phyloP scores from a whole-genome alignment of 164 flowering plant genomes.

The Berberis vulgaris region DNA sequence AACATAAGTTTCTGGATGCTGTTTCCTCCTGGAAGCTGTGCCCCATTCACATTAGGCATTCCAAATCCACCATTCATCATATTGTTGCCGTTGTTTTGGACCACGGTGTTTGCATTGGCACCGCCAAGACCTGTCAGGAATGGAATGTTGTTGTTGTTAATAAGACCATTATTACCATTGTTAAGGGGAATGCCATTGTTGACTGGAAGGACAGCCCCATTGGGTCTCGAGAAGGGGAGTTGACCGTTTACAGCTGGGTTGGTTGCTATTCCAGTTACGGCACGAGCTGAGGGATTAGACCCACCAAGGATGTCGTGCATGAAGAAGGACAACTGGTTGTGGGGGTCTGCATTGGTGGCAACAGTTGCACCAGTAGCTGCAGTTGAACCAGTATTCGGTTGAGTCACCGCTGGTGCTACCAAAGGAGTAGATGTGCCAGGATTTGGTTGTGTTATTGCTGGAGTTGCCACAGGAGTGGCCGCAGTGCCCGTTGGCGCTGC shows the following conservation, averaged over 20 bases:
- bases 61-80: constrained; percentile 10
- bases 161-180: constrained; percentile 33
- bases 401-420: neutral
- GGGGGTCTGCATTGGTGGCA: constrained; percentile 5
- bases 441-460: no score
- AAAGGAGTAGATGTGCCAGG: constrained; percentile 4
- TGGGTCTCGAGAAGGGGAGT: constrained; percentile 66
- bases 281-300: constrained; percentile 43
- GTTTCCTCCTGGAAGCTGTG: constrained; percentile 38
- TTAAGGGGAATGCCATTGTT: constrained; percentile 43
- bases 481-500: constrained; percentile 3
- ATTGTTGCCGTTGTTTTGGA: constrained; percentile 17
- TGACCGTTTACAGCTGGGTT: constrained; percentile 53
- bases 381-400: constrained; percentile 3
- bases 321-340: constrained; percentile 31
- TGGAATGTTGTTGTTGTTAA: constrained; percentile 23
- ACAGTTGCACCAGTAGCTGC: constrained; percentile 4
- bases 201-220: constrained; percentile 51
- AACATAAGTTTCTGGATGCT: constrained; percentile 44
- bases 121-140: constrained; percentile 27
- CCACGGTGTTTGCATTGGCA: neutral
- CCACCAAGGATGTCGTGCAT: constrained; percentile 51
- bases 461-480: neutral
- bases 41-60: constrained; percentile 28
- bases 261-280: constrained; percentile 51